Base-by-base conservation (phyloP, 1,284 basidiomycete genomes). In the Trametes pubescens region DNA sequence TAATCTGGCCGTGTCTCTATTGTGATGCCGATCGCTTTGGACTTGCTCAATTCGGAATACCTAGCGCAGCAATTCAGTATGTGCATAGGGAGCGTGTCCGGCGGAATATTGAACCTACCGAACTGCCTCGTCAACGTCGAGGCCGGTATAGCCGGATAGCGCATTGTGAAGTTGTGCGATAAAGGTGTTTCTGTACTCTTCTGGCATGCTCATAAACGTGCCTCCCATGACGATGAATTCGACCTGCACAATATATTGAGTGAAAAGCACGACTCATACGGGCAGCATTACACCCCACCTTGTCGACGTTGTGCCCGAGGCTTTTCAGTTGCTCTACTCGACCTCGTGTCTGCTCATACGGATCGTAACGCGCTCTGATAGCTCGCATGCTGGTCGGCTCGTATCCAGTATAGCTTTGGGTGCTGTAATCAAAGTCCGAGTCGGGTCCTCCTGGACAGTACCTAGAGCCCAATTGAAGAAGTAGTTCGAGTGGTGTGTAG, bases 141-240 rank as follows among this genome's bases (percentile, higher is more conserved):
- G 85, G 0, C 95, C 94, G 1, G 96, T 99, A 75, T 93, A 96
- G 0, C 98, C 98, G 21, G 94, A 96, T 8, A 99, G 83, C 0
- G 98, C 96, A 75, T 99, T 99, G 78, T 99, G 98, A 56, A 99
- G 84, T 68, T 99, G 96, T 0, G 97, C 96, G 63, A 99, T 88
- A 73, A 99, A 99, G 67, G 92, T 89, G 71, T 89, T 90, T 61
- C 97, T 87, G 76, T 99, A 99, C 49, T 95, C 94, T 77, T 99
- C 95, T 24, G 96, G 92, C 89, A 99, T 96, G 72, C 95, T 98
- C 96, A 99, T 98, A 79, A 99, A 99, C 4, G 97, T 99, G 51
- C 97, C 97, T 37, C 97, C 98, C 97, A 99, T 99, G 72, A 99
- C 85, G 69, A 99, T 99, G 75, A 99, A 99, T 76, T 99, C 97